These are phyloP conservation scores for Acer campestre DNA, from an alignment of 345 rosid genomes.

Conservation along the genomic window DNA sequence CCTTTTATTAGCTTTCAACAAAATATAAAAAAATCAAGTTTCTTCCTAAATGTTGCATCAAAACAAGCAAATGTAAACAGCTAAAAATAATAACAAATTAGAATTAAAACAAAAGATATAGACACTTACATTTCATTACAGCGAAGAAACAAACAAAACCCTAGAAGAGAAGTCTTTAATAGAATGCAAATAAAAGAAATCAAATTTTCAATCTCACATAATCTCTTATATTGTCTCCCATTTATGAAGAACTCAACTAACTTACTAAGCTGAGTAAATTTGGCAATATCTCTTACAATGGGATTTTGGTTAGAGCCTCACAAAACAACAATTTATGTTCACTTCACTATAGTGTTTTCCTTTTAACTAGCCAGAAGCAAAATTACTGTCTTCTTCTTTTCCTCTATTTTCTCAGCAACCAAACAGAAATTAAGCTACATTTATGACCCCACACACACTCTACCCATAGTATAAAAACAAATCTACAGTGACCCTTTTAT, in stretches of 20 bases:
- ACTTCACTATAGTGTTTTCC: no score
- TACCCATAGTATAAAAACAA: not conserved
- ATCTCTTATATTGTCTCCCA: not conserved
- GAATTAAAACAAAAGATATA: not conserved
- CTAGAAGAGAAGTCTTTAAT: constrained; percentile 14
- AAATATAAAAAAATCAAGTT: not conserved
- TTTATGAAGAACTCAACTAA: not conserved
- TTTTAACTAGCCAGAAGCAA: not conserved
- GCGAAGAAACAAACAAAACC: constrained; percentile 28
- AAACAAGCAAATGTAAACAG: not conserved
- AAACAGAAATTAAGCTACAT: constrained; percentile 17
- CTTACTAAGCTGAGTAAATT: not conserved
- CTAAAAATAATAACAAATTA: not conserved
- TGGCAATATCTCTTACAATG: not conserved
- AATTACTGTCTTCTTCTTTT: not conserved
- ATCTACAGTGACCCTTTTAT: not conserved
- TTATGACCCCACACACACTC: not conserved
- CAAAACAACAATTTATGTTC: no score
- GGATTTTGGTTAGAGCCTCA: not conserved
- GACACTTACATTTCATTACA: constrained; percentile 23
- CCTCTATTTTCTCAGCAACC: constrained; percentile 5
- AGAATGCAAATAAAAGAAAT: not conserved
- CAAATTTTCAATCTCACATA: not conserved
- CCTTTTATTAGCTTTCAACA: not conserved
- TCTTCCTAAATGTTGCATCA: not conserved